Evolutionary conservation across 1,284 basidiomycete species (phyloP), one percentile per base, ranked within the genome.

Genomic region (Crucibulum parvulum): DNA sequence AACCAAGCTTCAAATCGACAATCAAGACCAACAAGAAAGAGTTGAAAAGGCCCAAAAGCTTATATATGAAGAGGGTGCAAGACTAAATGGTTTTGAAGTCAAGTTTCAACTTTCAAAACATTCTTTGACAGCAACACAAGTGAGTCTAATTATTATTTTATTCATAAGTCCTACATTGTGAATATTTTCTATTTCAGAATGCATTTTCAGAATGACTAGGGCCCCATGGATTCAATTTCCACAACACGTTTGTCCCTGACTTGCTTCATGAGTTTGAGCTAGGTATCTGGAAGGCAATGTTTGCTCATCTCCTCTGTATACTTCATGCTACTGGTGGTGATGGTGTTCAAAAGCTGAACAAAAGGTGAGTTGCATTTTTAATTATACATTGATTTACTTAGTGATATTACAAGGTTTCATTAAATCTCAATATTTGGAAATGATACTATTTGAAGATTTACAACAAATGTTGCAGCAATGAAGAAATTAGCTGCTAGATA

Each of bases 401-500:
- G 10, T 24, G 47, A 43, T 43, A 16, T 45, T 11, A 18, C 37
- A 50, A 71, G 70, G 31, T 74, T 63, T 61, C 64, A 65, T 2
- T 13, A 18, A n/a, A 56, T 71, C 13, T 67, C 75, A 3, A 67
- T 60, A 15, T 66, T 66, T 56, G 65, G 74, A 1, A 50, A 56
- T 51, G 54, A 55, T 38, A 66, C 59, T 1, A 64, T 66, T 6
- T 38, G 51, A 36, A 35, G 57, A 38, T 64, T 66, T 53, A 45
- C 37, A 18, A 43, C 11, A 5, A 58, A 63, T 59, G 50, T 57
- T 24, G 53, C 59, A 9, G 62, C 38, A 4, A 61, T 65, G 59
- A 65, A 62, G 46, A 66, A 69, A 46, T 55, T 74, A 4, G 71
- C 75, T 10, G 74, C 71, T 0, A 62, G 70, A 4, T 70, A 78